phyloP scores from a whole-genome alignment of 2,329 filamentous ascomycete species.

The Fusarium sp. region DNA sequence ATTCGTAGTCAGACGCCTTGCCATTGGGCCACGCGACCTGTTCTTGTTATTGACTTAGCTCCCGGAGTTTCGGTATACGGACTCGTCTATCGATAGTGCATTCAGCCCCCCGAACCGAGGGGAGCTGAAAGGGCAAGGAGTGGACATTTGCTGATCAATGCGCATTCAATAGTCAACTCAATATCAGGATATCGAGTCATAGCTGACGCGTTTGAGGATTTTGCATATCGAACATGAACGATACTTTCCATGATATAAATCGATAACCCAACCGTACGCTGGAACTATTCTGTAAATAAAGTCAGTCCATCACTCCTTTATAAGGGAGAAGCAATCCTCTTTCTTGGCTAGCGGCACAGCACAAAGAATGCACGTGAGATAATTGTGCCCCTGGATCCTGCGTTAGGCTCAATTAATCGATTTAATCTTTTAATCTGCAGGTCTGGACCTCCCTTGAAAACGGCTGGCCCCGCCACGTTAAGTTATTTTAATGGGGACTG shows the following conservation, averaged over 20 bases:
- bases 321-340: slow-evolving; percentile 1
- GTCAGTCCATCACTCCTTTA: not conserved
- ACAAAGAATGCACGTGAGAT: slow-evolving; percentile 8
- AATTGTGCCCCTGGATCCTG: slow-evolving; percentile 19
- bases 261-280: not conserved
- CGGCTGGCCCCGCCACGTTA: not conserved
- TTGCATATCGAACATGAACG: not conserved
- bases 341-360: slow-evolving; percentile 14
- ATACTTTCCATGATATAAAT: not conserved
- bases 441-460: slow-evolving; percentile 9
- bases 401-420: not conserved
- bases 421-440: not conserved
- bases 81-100: not conserved
- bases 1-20: slow-evolving; percentile 50
- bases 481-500: slow-evolving; percentile 5
- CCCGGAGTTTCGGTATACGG: not conserved
- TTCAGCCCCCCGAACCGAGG: not conserved
- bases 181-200: not conserved
- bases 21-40: slow-evolving; percentile 42
- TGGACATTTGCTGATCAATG: not conserved
- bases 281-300: too few species aligned
- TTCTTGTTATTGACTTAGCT: not conserved
- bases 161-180: not conserved
- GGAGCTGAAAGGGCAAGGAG: not conserved
- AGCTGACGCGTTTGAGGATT: not conserved